These are phyloP conservation scores for Allomyces javanicus DNA, from an alignment of 192 early-diverging fungal genomes.

Conservation along the genomic window DNA sequence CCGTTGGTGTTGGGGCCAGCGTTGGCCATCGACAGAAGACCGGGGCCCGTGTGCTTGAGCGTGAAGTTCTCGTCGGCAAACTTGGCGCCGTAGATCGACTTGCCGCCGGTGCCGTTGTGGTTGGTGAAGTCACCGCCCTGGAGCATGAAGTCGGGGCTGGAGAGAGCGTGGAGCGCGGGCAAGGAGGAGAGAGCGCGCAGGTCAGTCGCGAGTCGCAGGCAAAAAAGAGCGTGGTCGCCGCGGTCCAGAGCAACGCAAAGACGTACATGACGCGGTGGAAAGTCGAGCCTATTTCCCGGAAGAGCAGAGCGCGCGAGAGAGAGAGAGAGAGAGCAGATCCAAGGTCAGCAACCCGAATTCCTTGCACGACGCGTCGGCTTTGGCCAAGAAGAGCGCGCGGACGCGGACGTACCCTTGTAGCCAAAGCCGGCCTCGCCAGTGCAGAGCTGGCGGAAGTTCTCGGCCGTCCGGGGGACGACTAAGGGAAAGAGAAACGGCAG, in stretches of 20 bases:
- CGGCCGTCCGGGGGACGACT: slow-evolving; percentile 37
- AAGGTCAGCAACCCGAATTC: background rate
- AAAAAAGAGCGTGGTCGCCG: background rate
- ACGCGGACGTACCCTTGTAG: slow-evolving; percentile 22
- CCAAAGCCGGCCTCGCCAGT: slow-evolving; percentile 84
- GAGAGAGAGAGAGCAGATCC: background rate
- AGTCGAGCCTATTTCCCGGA: slow-evolving; percentile 12
- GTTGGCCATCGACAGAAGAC: slow-evolving; percentile 73
- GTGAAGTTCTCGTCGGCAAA: slow-evolving; percentile 41
- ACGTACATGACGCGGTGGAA: slow-evolving; percentile 71
- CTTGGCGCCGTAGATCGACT: slow-evolving; percentile 68
- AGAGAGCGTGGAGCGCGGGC: slow-evolving; percentile 1
- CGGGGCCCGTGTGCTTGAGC: slow-evolving; percentile 38
- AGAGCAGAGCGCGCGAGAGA: background rate
- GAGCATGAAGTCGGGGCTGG: slow-evolving; percentile 44
- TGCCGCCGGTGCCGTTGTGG: slow-evolving; percentile 72
- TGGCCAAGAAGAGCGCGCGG: no score
- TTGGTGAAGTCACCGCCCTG: slow-evolving; percentile 75
- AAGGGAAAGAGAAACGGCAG: background rate
- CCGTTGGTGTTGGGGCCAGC: slow-evolving; percentile 68
- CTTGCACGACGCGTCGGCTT: no score
- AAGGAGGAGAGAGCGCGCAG: background rate
- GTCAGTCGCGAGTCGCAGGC: background rate
- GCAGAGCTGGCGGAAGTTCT: slow-evolving; percentile 97
- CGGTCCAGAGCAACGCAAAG: slow-evolving; percentile 16